These are phyloP conservation scores for Sclerotinia sclerotiorum DNA, from an alignment of 2,329 filamentous ascomycete species.

Conservation along the genomic window DNA sequence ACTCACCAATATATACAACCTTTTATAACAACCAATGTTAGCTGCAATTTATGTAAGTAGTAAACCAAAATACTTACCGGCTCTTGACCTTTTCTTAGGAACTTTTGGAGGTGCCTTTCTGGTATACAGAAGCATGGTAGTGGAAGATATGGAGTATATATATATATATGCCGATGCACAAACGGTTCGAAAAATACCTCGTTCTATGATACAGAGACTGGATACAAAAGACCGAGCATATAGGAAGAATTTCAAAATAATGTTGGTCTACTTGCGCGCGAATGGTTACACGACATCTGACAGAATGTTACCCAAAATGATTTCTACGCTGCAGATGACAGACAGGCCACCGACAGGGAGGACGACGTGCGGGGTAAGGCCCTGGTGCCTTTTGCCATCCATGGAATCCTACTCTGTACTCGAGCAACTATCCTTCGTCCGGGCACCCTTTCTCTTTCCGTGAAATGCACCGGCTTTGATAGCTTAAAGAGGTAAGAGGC, in stretches of 20 bases:
- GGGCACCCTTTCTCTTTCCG: not conserved
- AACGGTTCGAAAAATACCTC: not conserved
- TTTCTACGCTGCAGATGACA: slow-evolving; percentile 10
- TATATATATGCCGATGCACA: not conserved
- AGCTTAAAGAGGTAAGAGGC: not conserved
- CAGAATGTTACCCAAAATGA: slow-evolving; percentile 4
- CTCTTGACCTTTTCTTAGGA: slow-evolving; percentile 59
- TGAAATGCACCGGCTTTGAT: not conserved
- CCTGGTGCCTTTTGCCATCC: slow-evolving; percentile 1
- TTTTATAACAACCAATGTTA: slow-evolving; percentile 28
- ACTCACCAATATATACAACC: slow-evolving; percentile 41
- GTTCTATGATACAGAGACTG: not conserved
- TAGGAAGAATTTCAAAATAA: not conserved
- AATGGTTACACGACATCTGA: slow-evolving; percentile 15
- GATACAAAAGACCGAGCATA: not conserved
- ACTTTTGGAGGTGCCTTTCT: slow-evolving; percentile 56
- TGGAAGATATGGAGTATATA: not conserved
- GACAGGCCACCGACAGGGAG: slow-evolving; percentile 1
- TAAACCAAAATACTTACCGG: slow-evolving; percentile 46
- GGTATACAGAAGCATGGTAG: slow-evolving; percentile 59
- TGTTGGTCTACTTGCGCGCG: slow-evolving; percentile 10
- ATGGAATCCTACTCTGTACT: not conserved
- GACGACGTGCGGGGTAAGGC: slow-evolving; percentile 20
- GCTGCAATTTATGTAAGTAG: slow-evolving; percentile 15
- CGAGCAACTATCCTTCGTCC: not conserved